phyloP scores from a whole-genome alignment of 2,329 filamentous ascomycete genomes.

The Balansia obtecta region DNA sequence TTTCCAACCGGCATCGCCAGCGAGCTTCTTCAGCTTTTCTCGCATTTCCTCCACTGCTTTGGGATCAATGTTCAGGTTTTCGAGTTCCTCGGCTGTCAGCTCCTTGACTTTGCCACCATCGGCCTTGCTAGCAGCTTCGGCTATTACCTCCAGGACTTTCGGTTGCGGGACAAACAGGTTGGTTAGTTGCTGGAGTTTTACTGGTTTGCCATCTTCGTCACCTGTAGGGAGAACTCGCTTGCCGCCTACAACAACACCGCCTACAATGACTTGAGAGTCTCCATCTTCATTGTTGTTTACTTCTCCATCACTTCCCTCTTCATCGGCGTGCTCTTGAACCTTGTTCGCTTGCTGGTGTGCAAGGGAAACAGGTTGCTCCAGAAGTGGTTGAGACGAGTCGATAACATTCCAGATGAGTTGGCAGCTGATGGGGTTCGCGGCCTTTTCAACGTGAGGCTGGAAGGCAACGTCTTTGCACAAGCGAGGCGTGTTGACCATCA shows the following conservation, averaged over 20 bases:
- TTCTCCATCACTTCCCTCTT: constrained; percentile 4
- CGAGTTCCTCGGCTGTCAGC: constrained; percentile 54
- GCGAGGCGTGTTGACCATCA: constrained; percentile 82
- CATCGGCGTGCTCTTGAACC: constrained; percentile 6
- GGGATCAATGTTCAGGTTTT: constrained; percentile 52
- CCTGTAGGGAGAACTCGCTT: constrained; percentile 33
- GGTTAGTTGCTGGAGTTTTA: constrained; percentile 23
- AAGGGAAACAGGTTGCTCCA: constrained; percentile 21
- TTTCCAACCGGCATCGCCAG: constrained; percentile 63
- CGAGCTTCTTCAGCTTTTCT: constrained; percentile 54
- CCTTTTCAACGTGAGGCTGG: constrained; percentile 64
- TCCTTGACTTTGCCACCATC: constrained; percentile 50
- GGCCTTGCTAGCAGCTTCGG: constrained; percentile 32
- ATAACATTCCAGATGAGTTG: constrained; percentile 51
- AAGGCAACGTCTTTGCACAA: constrained; percentile 84
- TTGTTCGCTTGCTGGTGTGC: constrained; percentile 17
- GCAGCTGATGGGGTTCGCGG: constrained; percentile 66
- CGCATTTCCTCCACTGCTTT: constrained; percentile 57
- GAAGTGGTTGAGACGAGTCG: constrained; percentile 24
- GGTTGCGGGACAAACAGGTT: constrained; percentile 17
- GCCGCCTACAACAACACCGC: constrained; percentile 41
- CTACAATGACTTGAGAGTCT: constrained; percentile 27
- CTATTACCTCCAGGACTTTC: constrained; percentile 26
- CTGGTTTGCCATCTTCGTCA: constrained; percentile 34
- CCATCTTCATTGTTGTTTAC: constrained; percentile 22